A percentile compares a stretch with the other conserved stretches of the same genome.
Evolutionary conservation across 2,329 filamentous ascomycete species (phyloP).

Genomic region (Cladosporium sp.): DNA sequence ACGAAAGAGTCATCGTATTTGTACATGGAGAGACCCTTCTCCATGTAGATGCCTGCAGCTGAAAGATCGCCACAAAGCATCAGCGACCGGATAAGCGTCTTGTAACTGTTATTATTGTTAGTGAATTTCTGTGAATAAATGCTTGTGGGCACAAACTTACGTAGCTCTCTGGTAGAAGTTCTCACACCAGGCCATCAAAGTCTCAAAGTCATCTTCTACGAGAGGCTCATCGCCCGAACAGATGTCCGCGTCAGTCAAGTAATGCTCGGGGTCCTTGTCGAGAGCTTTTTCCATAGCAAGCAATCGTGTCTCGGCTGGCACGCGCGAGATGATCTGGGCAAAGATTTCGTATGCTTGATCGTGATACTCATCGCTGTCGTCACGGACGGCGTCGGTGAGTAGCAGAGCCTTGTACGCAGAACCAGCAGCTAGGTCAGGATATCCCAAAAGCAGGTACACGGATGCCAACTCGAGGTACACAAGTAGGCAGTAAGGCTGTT

Average conservation of each 20-base stretch:
- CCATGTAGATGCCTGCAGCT: slow-evolving; percentile 21
- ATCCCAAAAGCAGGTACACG: slow-evolving; percentile 72
- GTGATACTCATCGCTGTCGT: slow-evolving; percentile 82
- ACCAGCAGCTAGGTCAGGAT: slow-evolving; percentile 85
- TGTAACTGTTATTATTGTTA: slow-evolving; percentile 3
- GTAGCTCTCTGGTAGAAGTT: slow-evolving; percentile 19
- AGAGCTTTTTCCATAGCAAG: slow-evolving; percentile 16
- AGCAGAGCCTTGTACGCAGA: slow-evolving; percentile 92
- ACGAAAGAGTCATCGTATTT: slow-evolving; percentile 18
- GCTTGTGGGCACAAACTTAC: not conserved
- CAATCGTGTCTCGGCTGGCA: slow-evolving; percentile 13
- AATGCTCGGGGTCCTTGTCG: slow-evolving; percentile 15
- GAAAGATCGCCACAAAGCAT: slow-evolving; percentile 21
- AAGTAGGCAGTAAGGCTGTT: slow-evolving; percentile 26
- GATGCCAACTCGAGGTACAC: slow-evolving; percentile 61
- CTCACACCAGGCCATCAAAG: slow-evolving; percentile 18
- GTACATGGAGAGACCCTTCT: slow-evolving; percentile 17
- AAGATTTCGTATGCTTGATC: slow-evolving; percentile 59
- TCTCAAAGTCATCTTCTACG: slow-evolving; percentile 16
- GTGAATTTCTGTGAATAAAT: not conserved
- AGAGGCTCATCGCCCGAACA: slow-evolving; percentile 9
- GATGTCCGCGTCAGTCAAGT: slow-evolving; percentile 17
- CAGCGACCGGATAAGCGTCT: slow-evolving; percentile 10
- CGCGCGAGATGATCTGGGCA: slow-evolving; percentile 12
- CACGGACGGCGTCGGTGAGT: slow-evolving; percentile 75